Base-by-base conservation (phyloP, 2,329 filamentous ascomycete genomes). In the Helicocarpus griseus region DNA sequence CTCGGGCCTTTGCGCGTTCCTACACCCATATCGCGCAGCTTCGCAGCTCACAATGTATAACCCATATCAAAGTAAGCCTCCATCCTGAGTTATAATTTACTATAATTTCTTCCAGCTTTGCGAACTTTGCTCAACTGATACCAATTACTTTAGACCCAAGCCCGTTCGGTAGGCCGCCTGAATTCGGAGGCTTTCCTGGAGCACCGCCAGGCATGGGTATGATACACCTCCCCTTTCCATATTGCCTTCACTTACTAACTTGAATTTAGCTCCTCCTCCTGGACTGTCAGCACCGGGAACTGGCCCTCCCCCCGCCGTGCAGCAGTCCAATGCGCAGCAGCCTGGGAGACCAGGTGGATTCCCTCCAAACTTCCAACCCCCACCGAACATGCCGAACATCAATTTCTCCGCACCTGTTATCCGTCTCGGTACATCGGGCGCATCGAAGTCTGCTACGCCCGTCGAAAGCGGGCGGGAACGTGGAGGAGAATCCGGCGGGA, bases 401-500 rank as follows among this genome's bases (percentile, higher is more conserved):
- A 96, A 98, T 74, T 95, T 97, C 75, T 95, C 87, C 63, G 93
- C 93, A 33, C 90, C 91, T 52, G 89, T 97, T 54, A 97, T 98
- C 64, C 87, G 93, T 51, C 79, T 98, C 43, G 93, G 91, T 39
- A 91, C 89, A 1, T 80, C 84, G 3, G 80, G 73, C 19, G 69
- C 82, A 2, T 70, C 79, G n/a, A 88, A 88, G 63, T 75, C 83
- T 24, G 63, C 69, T 33, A 71, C 70, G 47, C 67, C 63, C 29
- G 51, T 61, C 17, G 70, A 72, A 35, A 66, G 67, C 43, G 69
- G 68, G 50, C 53, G 76, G 74, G 58, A 71, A 75, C 63, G 70
- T 56, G 67, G 69, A 33, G 61, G 63, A 13, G 69, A 72, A 43
- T 62, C 63, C 33, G 67, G 69, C 19, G 75, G 77, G 40, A 72